These are phyloP conservation scores for Leptographium flavum DNA, from an alignment of 2,329 filamentous ascomycete genomes.

Conservation along the genomic window DNA sequence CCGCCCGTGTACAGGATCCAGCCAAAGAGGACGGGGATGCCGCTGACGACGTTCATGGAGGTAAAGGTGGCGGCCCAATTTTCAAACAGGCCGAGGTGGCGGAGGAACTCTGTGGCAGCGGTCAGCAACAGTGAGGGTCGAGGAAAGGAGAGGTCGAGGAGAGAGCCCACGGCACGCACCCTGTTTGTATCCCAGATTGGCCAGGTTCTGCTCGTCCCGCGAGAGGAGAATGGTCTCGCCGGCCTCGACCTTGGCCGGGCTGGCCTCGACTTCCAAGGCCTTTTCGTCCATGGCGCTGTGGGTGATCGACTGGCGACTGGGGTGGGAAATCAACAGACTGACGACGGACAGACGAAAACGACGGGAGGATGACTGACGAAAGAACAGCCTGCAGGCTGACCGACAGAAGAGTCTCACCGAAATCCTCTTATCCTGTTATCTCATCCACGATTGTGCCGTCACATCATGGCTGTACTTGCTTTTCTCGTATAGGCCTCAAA, in stretches of 20 bases:
- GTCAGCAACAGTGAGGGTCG: neutral
- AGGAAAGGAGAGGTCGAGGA: too few relatives aligned
- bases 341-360: too few relatives aligned
- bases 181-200: conserved; percentile 20
- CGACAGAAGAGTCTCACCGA: too few relatives aligned
- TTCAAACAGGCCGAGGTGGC: conserved; percentile 22
- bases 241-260: conserved; percentile 1
- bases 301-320: too few relatives aligned
- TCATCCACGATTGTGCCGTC: too few relatives aligned
- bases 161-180: too few relatives aligned
- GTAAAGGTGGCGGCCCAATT: conserved; percentile 22
- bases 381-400: too few relatives aligned
- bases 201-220: conserved; percentile 19
- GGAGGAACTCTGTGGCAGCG: conserved; percentile 16
- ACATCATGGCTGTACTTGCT: too few relatives aligned
- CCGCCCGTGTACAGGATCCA: conserved; percentile 25
- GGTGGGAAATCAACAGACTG: too few relatives aligned
- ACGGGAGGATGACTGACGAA: too few relatives aligned
- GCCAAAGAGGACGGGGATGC: conserved; percentile 24
- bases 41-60: conserved; percentile 23
- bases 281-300: neutral
- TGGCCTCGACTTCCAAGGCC: neutral
- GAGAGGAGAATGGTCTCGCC: conserved; percentile 7
- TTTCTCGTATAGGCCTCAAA: too few relatives aligned
- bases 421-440: too few relatives aligned